Percentiles rank a stretch among this genome's conserved stretches.
phyloP scores from a whole-genome alignment of 129 eudicot genomes.

The Oenanthe sinensis region DNA sequence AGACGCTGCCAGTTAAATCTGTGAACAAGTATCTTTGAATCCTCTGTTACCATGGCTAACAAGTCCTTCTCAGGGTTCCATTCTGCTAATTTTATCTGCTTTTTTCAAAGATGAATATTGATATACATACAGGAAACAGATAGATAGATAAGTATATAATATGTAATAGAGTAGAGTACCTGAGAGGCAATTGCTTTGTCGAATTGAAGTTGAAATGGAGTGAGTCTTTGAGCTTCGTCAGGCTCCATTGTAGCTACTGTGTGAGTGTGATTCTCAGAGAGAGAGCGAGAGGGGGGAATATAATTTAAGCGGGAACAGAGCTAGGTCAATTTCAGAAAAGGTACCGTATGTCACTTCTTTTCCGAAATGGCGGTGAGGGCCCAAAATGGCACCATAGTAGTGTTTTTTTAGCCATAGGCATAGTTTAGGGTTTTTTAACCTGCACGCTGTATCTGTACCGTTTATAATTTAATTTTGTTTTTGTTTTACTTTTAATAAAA shows the following conservation, averaged over 20 bases:
- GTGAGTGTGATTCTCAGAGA: neutral
- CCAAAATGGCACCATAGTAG: no score
- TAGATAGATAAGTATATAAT: neutral
- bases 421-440: no score
- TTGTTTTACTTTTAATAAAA: no score
- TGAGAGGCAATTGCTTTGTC: conserved; percentile 93
- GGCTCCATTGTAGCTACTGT: conserved; percentile 40
- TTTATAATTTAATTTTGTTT: no score
- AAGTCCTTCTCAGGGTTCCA: conserved; percentile 99
- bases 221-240: conserved; percentile 45
- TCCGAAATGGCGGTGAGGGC: no score
- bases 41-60: conserved; percentile 91
- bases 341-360: no score
- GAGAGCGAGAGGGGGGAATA: neutral
- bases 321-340: no score
- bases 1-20: conserved; percentile 99
- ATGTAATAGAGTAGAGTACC: conserved; percentile 22
- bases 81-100: conserved; percentile 77
- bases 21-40: conserved; percentile 80
- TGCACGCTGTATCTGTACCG: no score
- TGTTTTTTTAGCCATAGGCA: no score
- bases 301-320: no score
- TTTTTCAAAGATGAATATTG: neutral
- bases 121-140: neutral
- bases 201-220: conserved; percentile 94